Percentiles rank a stretch among this genome's conserved stretches.
Evolutionary conservation across 2,329 filamentous ascomycete genomes (phyloP).

Genomic region (Xylariaceae sp.): DNA sequence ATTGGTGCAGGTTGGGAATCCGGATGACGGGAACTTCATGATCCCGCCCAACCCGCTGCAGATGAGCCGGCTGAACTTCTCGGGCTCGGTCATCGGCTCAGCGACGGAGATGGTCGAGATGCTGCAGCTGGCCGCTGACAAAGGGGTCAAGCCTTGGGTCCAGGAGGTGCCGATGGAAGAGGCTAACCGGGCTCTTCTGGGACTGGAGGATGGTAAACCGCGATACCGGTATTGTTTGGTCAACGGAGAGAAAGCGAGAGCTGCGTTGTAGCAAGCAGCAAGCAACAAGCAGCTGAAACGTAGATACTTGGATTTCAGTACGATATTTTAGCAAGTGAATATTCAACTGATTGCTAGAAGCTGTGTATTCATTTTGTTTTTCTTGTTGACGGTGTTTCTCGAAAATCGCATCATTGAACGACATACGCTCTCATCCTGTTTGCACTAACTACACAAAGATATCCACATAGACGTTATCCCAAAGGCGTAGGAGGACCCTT

Average conservation of each 20-base stretch:
- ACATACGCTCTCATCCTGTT: too few relatives aligned
- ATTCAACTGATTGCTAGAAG: too few relatives aligned
- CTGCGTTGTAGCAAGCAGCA: slow-evolving; percentile 2
- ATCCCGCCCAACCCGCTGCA: slow-evolving; percentile 23
- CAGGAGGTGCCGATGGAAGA: slow-evolving; percentile 35
- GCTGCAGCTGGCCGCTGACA: slow-evolving; percentile 43
- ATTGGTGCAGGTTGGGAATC: slow-evolving; percentile 62
- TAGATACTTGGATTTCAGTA: too few relatives aligned
- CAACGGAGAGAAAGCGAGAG: slow-evolving; percentile 4
- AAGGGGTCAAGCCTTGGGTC: slow-evolving; percentile 46
- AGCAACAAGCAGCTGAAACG: too few relatives aligned
- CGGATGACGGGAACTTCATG: slow-evolving; percentile 39
- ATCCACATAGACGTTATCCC: too few relatives aligned
- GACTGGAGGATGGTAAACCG: slow-evolving; percentile 6
- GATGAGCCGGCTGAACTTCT: slow-evolving; percentile 43
- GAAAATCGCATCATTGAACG: too few relatives aligned
- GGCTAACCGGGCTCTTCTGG: slow-evolving; percentile 4
- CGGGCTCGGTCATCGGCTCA: slow-evolving; percentile 37
- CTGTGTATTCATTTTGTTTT: too few relatives aligned
- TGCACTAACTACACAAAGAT: too few relatives aligned
- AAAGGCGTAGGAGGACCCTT: too few relatives aligned
- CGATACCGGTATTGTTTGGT: slow-evolving; percentile 6
- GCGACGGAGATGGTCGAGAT: slow-evolving; percentile 47
- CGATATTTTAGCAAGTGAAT: too few relatives aligned
- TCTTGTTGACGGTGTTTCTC: too few relatives aligned